Evolutionary conservation across 2,329 filamentous ascomycete genomes (phyloP).

Genomic region (Aspergillus ochraceoroseus): DNA sequence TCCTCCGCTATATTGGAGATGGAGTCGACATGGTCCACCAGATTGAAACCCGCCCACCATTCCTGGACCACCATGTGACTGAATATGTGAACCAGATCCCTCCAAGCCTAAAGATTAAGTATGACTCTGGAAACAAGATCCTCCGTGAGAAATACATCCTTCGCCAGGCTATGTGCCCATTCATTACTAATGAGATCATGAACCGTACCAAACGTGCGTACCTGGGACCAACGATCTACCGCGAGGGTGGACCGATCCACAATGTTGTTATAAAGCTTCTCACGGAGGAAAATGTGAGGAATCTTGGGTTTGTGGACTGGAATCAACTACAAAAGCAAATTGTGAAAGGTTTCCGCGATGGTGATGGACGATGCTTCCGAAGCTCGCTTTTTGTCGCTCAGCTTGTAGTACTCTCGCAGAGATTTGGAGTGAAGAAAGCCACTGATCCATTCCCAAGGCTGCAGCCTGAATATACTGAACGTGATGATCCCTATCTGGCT

Average conservation of each 20-base stretch:
- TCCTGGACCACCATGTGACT: slow-evolving; percentile 32
- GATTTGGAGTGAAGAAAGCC: slow-evolving; percentile 43
- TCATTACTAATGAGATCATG: slow-evolving; percentile 51
- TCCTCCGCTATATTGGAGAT: slow-evolving; percentile 20
- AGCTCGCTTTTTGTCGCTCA: slow-evolving; percentile 39
- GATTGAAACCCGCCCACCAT: slow-evolving; percentile 30
- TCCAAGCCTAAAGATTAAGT: slow-evolving; percentile 29
- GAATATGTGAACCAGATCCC: slow-evolving; percentile 30
- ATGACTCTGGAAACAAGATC: slow-evolving; percentile 13
- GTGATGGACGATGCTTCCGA: slow-evolving; percentile 36
- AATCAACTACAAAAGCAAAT: slow-evolving; percentile 33
- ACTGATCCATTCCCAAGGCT: not conserved
- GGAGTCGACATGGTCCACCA: slow-evolving; percentile 27
- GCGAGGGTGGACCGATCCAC: slow-evolving; percentile 44
- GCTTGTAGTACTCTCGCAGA: slow-evolving; percentile 45
- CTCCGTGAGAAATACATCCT: slow-evolving; percentile 51
- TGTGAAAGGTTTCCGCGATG: slow-evolving; percentile 39
- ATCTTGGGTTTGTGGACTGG: slow-evolving; percentile 44
- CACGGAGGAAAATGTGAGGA: slow-evolving; percentile 36
- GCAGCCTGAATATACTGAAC: not conserved
- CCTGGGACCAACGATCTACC: slow-evolving; percentile 44
- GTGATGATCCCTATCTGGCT: not conserved
- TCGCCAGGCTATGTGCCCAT: slow-evolving; percentile 48
- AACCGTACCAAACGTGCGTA: slow-evolving; percentile 49
- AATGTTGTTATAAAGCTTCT: slow-evolving; percentile 26